Base-by-base conservation (phyloP, 805 yeast genomes). In the Wickerhamomyces silvicola region DNA sequence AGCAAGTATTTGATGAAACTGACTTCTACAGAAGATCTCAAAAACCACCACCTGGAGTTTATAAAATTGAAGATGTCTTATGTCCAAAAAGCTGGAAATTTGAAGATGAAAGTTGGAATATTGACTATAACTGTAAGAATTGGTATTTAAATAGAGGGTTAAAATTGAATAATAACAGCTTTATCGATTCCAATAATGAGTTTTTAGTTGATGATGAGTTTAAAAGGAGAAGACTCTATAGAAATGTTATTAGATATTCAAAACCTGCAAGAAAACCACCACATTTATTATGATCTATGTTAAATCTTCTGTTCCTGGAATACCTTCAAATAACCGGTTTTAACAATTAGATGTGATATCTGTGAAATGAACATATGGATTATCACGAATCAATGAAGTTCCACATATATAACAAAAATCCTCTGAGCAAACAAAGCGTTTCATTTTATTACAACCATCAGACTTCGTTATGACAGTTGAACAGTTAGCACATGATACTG, bases 41-140 rank as follows among this genome's bases (percentile, higher is more conserved):
- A 31, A 71, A 68, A 35, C 65, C 72, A 9, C 95, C 96, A 1
- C 67, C 68, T 2, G 94, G 94, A 0, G 75, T 75, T 0, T 53
- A 60, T 13, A 57, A 58, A 21, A 49, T 87, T 14, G 59, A 63
- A 2, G 74, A 75, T 15, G 72, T 87, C 1, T 43, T 50, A 18
- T 78, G 94, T 1, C 95, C 95, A 1, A 47, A 47, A 9, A 78
- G 76, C 10, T 87, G 96, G 96, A 64, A 66, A 37, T 87, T 76
- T 52, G 78, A 73, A 36, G 71, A 68, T 18, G 67, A 70, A 27
- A 60, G 62, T 9, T 87, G 96, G 96, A 57, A 56, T 30, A 60
- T 78, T 10, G 95, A 86, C 46, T 44, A 48, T 11, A 54, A 71
- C 25, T 76, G 80, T 1, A 41, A 37, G 1, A 46, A 45, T 3